Evolutionary conservation across 2,329 filamentous ascomycete genomes (phyloP).

Genomic region (Cladorrhinum sp.): DNA sequence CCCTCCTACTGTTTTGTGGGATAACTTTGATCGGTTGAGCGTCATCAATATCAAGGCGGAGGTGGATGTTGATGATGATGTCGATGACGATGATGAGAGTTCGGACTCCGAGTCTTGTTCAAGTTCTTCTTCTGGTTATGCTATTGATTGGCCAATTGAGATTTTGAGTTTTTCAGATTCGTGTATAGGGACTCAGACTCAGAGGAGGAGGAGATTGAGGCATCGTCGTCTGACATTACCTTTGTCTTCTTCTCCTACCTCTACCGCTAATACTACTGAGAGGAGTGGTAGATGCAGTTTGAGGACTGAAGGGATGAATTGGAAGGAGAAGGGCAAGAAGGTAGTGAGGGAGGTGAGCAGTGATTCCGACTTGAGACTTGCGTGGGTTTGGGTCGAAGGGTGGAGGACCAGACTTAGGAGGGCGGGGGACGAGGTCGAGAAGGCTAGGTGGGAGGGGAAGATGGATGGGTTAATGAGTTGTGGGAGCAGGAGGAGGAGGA

Average conservation of each 20-base stretch:
- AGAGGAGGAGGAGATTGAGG: background rate
- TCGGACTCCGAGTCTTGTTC: no score
- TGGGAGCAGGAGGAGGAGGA: constrained; percentile 14
- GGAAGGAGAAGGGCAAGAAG: background rate
- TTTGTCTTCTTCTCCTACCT: background rate
- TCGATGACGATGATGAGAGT: no score
- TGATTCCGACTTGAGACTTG: constrained; percentile 29
- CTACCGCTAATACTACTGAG: no score
- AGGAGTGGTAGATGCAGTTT: background rate
- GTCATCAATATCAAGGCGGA: constrained; percentile 16
- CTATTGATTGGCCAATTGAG: no score
- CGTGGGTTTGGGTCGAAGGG: constrained; percentile 39
- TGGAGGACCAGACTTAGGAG: constrained; percentile 36
- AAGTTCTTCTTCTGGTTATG: background rate
- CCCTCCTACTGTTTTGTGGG: constrained; percentile 7
- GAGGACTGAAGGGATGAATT: background rate
- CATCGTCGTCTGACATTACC: background rate
- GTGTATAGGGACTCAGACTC: no score
- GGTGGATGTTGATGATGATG: constrained; percentile 20
- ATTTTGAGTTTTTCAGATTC: no score
- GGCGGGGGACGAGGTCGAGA: constrained; percentile 35
- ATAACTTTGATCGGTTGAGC: constrained; percentile 21
- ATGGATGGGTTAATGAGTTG: no score
- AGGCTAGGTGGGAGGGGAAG: constrained; percentile 34
- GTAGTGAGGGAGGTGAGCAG: constrained; percentile 24